Conservation (phyloP, 345 rosid species). For the Camelina laxa region DNA sequence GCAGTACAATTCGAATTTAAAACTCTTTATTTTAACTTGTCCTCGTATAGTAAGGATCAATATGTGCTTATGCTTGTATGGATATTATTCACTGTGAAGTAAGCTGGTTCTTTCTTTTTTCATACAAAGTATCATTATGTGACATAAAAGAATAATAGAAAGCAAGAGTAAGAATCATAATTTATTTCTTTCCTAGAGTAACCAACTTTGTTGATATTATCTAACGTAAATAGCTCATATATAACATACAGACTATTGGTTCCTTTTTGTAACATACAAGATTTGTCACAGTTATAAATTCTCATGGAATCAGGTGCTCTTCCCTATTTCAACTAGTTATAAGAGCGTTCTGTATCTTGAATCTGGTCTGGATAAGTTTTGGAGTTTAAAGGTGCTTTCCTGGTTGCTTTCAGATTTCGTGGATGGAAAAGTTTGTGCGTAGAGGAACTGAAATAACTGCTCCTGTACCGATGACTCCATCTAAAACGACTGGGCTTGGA, state of each 20-base stretch:
- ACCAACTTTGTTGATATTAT: not conserved
- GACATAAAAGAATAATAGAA: conserved; percentile 7
- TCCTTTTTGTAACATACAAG: not conserved
- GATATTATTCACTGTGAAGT: conserved; percentile 19
- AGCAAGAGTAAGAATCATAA: conserved; percentile 21
- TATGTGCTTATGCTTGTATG: conserved; percentile 6
- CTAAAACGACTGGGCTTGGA: conserved; percentile 98
- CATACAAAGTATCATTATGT: not conserved
- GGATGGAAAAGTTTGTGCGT: conserved; percentile 97
- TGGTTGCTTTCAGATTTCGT: conserved; percentile 70
- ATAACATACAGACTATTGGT: not conserved
- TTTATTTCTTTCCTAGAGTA: not conserved
- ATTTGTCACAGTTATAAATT: conserved; percentile 16
- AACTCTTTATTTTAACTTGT: not conserved
- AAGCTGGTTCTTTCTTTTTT: conserved; percentile 11
- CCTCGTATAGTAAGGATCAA: conserved; percentile 9
- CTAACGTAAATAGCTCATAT: conserved; percentile 5
- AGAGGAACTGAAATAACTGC: conserved; percentile 97
- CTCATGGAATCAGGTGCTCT: conserved; percentile 38
- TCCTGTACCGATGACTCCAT: conserved; percentile 95
- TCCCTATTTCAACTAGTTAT: conserved; percentile 15
- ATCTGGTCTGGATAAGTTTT: conserved; percentile 6
- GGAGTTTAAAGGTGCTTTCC: not conserved
- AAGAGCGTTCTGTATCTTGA: conserved; percentile 21
- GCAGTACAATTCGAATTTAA: not conserved